Percentiles rank a stretch among this genome's conserved stretches.
phyloP scores from a whole-genome alignment of 1,284 basidiomycete species.

The Sutorius eximius region DNA sequence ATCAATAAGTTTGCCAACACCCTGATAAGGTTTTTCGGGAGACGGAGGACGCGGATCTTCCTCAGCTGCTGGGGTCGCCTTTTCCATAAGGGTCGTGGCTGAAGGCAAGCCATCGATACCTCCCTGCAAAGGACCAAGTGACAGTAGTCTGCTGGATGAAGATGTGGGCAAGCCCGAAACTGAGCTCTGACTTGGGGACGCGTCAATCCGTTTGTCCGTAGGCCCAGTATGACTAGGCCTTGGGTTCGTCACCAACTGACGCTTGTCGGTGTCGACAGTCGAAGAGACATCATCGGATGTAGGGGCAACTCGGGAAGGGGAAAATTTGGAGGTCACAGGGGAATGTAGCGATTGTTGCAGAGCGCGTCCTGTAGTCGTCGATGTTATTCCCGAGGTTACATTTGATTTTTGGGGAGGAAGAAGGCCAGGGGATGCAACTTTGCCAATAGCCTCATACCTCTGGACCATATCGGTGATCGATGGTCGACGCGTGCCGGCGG shows the following conservation, averaged over 20 bases:
- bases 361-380: conserved; percentile 24
- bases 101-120: conserved; percentile 29
- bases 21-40: conserved; percentile 74
- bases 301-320: conserved; percentile 23
- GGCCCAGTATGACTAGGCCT: conserved; percentile 15
- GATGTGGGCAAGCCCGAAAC: conserved; percentile 25
- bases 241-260: conserved; percentile 14
- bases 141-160: conserved; percentile 25
- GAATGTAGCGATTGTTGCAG: conserved; percentile 26
- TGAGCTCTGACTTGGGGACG: conserved; percentile 14
- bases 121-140: conserved; percentile 13
- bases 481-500: conserved; percentile 48
- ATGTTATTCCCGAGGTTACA: conserved; percentile 10
- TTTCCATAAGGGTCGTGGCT: conserved; percentile 10
- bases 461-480: conserved; percentile 84
- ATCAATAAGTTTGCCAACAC: conserved; percentile 78
- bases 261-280: conserved; percentile 22
- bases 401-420: conserved; percentile 39
- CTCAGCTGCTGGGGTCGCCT: conserved; percentile 31
- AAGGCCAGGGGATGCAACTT: conserved; percentile 28
- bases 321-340: conserved; percentile 25
- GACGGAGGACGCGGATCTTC: conserved; percentile 51
- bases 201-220: conserved; percentile 19
- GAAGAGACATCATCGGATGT: conserved; percentile 11
- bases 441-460: conserved; percentile 64